Evolutionary conservation across 257 asterid species (phyloP).

Genomic region (Plantago elongata): DNA sequence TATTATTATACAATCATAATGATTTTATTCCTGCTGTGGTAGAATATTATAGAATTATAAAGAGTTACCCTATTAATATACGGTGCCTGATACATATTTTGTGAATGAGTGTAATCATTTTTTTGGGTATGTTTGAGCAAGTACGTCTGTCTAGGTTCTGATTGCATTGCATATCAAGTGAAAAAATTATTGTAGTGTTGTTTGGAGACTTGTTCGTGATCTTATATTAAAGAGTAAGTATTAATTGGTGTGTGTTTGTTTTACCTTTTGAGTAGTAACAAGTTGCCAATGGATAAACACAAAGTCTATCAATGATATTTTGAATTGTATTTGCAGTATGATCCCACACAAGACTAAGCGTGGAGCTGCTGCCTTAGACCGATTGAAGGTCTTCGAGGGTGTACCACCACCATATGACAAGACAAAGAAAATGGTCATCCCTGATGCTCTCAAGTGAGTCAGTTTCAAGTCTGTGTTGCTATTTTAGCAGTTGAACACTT

Average conservation of each 20-base stretch:
- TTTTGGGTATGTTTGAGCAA: too few relatives aligned
- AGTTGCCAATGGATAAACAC: too few relatives aligned
- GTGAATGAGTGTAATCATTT: too few relatives aligned
- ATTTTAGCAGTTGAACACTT: not conserved
- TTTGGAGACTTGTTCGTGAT: not conserved
- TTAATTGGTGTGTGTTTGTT: not conserved
- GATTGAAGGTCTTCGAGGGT: conserved; percentile 78
- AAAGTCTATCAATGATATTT: too few relatives aligned
- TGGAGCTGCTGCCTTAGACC: conserved; percentile 87
- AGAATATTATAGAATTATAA: too few relatives aligned
- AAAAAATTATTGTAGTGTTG: not conserved
- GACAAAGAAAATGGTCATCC: conserved; percentile 77
- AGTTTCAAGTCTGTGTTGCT: not conserved
- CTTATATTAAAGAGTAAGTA: not conserved
- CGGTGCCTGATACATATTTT: too few relatives aligned
- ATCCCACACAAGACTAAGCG: conserved; percentile 87
- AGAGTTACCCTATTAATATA: too few relatives aligned
- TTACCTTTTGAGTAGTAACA: not conserved
- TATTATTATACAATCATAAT: too few relatives aligned
- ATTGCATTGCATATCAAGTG: too few relatives aligned
- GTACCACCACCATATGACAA: conserved; percentile 81
- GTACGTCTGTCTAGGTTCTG: too few relatives aligned
- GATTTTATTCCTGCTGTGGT: too few relatives aligned
- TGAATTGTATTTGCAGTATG: conserved; percentile 39
- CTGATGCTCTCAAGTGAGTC: conserved; percentile 80